Base-by-base conservation (phyloP, 2,329 filamentous ascomycete genomes). In the Fusarium nodosum region DNA sequence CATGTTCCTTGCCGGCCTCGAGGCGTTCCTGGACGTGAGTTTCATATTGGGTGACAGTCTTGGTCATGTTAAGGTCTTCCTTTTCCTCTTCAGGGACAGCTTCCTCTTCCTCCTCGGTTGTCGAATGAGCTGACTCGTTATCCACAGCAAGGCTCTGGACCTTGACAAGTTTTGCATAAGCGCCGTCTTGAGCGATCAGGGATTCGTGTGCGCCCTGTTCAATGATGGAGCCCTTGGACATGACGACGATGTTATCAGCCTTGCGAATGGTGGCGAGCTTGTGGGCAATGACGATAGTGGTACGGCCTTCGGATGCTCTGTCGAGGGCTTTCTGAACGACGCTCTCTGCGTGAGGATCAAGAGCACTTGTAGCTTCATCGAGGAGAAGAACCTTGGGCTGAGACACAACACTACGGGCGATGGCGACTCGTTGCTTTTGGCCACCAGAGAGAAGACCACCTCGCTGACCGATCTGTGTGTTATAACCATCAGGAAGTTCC, bases 381-480 rank as follows among this genome's bases (percentile, higher is more conserved):
- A 91, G 79, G 18, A 91, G 85, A 3, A 91, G 80, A 26, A 91
- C 87, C 2, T 82, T 80, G 0, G 89, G 88, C 44, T 87, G 79
- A 22, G 86, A 85, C 30, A 91, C 81, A 53, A 91, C 88, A 44
- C 86, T 87, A 28, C 89, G 83, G 4, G 89, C 89, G 60, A 91
- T 91, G 1, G 88, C 86, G 15, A 91, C 82, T 18, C 89, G 83
- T 72, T 91, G 89, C 38, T 88, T 83, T 72, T 91, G 89, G 3
- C 89, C 89, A 26, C 89, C 89, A n/a, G 87, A 90, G 1, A 91
- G 79, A 53, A 89, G 86, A 36, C 88, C 86, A 3, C 89, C 90
- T 13, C 85, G 83, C 69, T 90, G 86, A 8, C 90, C 90, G 10
- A 91, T 87, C 10, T 83, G 79, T 0, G 89, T 90, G 3, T 86